phyloP scores from a whole-genome alignment of 2,329 filamentous ascomycete species.

The Talaromyces sp. region DNA sequence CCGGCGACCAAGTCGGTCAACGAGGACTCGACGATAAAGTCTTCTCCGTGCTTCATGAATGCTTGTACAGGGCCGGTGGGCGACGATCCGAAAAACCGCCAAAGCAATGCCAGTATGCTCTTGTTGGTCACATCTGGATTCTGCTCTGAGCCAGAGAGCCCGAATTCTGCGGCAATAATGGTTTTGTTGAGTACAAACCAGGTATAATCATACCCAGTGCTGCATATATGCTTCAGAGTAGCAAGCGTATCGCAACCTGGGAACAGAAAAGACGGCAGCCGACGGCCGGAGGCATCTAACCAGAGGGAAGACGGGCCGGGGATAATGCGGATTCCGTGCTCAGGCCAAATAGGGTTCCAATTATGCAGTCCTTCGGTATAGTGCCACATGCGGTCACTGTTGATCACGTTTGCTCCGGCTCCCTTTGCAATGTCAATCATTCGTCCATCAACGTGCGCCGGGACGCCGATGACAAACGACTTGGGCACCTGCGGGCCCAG shows the following conservation, averaged over 20 bases:
- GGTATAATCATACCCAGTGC: slow-evolving; percentile 57
- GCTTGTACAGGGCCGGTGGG: slow-evolving; percentile 53
- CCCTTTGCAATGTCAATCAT: slow-evolving; percentile 55
- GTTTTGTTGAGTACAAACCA: slow-evolving; percentile 58
- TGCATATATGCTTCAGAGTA: slow-evolving; percentile 56
- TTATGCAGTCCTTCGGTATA: slow-evolving; percentile 60
- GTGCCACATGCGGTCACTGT: slow-evolving; percentile 62
- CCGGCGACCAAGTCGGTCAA: slow-evolving; percentile 51
- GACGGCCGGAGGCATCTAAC: slow-evolving; percentile 56
- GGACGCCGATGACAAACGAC: slow-evolving; percentile 56
- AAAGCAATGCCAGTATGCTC: slow-evolving; percentile 46
- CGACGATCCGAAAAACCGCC: slow-evolving; percentile 47
- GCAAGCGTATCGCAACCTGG: slow-evolving; percentile 55
- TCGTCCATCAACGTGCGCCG: slow-evolving; percentile 59
- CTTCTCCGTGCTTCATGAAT: slow-evolving; percentile 54
- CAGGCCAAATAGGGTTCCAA: slow-evolving; percentile 59
- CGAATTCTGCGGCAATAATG: slow-evolving; percentile 59
- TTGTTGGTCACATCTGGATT: slow-evolving; percentile 58
- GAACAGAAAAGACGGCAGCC: slow-evolving; percentile 52
- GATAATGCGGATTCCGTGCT: slow-evolving; percentile 56
- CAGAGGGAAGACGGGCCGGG: slow-evolving; percentile 58
- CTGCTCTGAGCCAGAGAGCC: slow-evolving; percentile 58
- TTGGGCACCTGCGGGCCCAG: slow-evolving; percentile 53
- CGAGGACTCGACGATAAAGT: slow-evolving; percentile 56
- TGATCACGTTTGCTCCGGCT: slow-evolving; percentile 52